phyloP scores from a whole-genome alignment of 257 asterid species.

The Solanum appendiculatum region DNA sequence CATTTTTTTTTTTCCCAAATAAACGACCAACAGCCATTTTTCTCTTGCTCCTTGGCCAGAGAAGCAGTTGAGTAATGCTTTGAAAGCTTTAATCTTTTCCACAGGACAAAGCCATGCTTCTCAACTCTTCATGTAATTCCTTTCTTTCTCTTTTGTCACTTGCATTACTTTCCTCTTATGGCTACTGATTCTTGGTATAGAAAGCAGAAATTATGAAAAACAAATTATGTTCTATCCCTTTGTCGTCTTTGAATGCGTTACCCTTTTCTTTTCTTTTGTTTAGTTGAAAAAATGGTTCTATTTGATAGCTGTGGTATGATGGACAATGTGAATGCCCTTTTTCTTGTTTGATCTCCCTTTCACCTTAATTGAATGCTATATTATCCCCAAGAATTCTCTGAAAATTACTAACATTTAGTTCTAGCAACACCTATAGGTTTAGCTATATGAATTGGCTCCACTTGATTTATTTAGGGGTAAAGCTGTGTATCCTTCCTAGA shows the following conservation, averaged over 20 bases:
- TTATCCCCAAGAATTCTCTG: neutral
- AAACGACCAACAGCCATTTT: neutral
- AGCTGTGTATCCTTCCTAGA: neutral
- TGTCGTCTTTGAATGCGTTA: neutral
- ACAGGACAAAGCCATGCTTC: constrained; percentile 25
- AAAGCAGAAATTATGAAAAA: neutral
- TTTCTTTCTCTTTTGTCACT: neutral
- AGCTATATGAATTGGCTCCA: neutral
- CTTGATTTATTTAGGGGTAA: neutral
- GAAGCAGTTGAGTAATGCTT: neutral
- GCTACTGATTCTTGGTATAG: neutral
- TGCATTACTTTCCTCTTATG: neutral
- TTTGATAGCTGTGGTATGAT: neutral
- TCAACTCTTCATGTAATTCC: constrained; percentile 32
- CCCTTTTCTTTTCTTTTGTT: neutral
- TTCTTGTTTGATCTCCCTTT: neutral
- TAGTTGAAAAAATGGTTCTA: neutral
- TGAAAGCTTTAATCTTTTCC: constrained; percentile 10
- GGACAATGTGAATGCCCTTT: neutral
- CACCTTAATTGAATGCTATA: neutral
- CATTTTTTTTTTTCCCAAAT: neutral
- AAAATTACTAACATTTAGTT: neutral
- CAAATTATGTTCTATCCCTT: neutral
- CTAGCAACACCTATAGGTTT: neutral
- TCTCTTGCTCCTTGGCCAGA: neutral